Conservation (phyloP, 2,329 filamentous ascomycete genomes). For the Cordyceps cicadae region DNA sequence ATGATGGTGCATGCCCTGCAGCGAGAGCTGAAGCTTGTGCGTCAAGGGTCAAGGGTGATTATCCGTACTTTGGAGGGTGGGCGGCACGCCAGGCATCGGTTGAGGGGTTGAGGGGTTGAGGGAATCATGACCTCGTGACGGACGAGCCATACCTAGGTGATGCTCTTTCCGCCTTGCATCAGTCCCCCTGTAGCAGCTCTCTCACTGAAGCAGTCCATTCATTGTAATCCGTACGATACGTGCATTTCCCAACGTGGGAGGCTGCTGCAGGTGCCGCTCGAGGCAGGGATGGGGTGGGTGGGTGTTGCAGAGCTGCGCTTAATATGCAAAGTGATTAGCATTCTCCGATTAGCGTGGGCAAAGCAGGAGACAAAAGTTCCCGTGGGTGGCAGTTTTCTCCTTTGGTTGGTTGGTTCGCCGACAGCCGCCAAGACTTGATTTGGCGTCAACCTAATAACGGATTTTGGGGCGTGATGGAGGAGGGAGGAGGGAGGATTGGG, state of each 20-base stretch:
- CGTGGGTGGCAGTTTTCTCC: neutral
- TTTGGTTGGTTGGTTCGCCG: neutral
- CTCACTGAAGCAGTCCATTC: too few species aligned
- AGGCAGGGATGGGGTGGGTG: neutral
- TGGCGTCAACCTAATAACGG: neutral
- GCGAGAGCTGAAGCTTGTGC: neutral
- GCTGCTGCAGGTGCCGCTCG: neutral
- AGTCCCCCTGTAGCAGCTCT: neutral
- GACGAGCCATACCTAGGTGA: neutral
- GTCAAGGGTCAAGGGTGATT: neutral
- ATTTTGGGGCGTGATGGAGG: neutral
- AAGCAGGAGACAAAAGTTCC: conserved; percentile 4
- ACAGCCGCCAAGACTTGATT: neutral
- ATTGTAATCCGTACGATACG: too few species aligned
- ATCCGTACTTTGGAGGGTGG: neutral
- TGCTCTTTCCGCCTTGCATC: too few species aligned
- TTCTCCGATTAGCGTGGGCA: neutral
- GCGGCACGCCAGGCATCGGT: neutral
- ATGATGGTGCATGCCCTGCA: neutral
- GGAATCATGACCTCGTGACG: neutral
- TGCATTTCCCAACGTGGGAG: neutral
- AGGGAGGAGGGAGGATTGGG: too few species aligned
- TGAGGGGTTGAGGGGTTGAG: too few species aligned
- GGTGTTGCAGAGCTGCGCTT: neutral
- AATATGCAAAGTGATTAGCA: neutral